Conservation (phyloP, 805 yeast species). For the Candida easanensis region DNA sequence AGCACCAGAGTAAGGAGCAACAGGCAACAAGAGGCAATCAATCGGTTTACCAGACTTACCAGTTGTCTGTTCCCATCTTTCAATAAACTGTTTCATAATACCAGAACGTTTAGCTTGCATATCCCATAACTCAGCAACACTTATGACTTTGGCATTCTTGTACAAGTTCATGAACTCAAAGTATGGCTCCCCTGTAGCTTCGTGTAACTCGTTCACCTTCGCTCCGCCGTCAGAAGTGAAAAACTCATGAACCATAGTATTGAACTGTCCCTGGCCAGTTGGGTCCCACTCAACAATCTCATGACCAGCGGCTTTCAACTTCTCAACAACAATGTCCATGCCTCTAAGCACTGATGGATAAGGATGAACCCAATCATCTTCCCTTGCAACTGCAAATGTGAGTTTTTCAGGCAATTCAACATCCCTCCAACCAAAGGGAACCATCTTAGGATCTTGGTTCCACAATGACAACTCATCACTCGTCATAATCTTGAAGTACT, state of each 20-base stretch:
- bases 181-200: conserved; percentile 43
- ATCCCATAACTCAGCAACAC: conserved; percentile 40
- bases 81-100: conserved; percentile 38
- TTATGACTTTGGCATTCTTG: conserved; percentile 24
- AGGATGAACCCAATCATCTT: conserved; percentile 45
- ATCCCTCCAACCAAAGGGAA: conserved; percentile 41
- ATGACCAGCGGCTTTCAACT: conserved; percentile 44
- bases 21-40: conserved; percentile 48
- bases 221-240: conserved; percentile 38
- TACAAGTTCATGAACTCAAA: conserved; percentile 40
- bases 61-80: conserved; percentile 41
- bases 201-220: conserved; percentile 33
- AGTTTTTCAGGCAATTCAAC: conserved; percentile 35
- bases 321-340: conserved; percentile 32
- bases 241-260: conserved; percentile 33
- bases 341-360: conserved; percentile 51
- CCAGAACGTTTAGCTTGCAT: conserved; percentile 39
- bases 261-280: conserved; percentile 34
- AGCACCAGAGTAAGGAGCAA: conserved; percentile 35
- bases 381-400: conserved; percentile 38
- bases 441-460: conserved; percentile 37
- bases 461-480: conserved; percentile 39
- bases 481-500: conserved; percentile 30
- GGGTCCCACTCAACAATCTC: conserved; percentile 50
- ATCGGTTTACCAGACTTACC: conserved; percentile 37